Evolutionary conservation across 2,329 filamentous ascomycete genomes (phyloP), one percentile per base, ranked within the genome.

Genomic region (Aspergillus pseudoterreus): DNA sequence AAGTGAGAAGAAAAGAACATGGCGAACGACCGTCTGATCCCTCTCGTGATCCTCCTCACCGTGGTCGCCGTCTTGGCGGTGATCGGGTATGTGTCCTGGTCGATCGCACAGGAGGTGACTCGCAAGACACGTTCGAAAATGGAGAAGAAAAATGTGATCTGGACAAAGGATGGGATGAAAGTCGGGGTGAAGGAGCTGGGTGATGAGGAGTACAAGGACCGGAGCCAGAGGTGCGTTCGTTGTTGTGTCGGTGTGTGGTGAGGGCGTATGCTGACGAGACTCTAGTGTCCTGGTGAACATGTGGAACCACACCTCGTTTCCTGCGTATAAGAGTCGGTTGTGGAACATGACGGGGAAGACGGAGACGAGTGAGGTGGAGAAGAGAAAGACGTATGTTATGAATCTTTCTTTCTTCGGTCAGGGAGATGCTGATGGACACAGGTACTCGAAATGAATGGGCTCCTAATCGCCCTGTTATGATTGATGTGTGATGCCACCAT

Each of bases 81-180:
- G 60, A 66, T 85, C 54, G 81, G 79, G 19, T 83, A 81, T 56
- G 75, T 81, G 57, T 66, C 79, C 56, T 86, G 83, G 69, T 70
- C 75, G 44, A 82, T 83, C 72, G 75, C 77, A 24, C 79, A 80
- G 62, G 78, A 83, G 55, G 77, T 86, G 45, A 77, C 78, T 54
- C 74, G 80, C 55, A 77, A 77, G 56, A 82, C 82, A 41, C 75
- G 75, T 42, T 75, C 79, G 63, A 81, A 82, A 58, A 81, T 86
- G 78, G 82, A 85, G 70, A 82, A 82, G 73, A 82, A 82, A 67
- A 78, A 86, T 57, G 76, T 86, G 35, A 69, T 75, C 10, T 79
- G 85, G 63, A 78, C 78, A 2, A 82, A 79, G 62, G 82, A 84
- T 42, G 83, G 83, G 19, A 77, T 82, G 57, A 80, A 80, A 56